phyloP scores from a whole-genome alignment of 2,329 filamentous ascomycete genomes.

The Neopestalotiopsis sp. region DNA sequence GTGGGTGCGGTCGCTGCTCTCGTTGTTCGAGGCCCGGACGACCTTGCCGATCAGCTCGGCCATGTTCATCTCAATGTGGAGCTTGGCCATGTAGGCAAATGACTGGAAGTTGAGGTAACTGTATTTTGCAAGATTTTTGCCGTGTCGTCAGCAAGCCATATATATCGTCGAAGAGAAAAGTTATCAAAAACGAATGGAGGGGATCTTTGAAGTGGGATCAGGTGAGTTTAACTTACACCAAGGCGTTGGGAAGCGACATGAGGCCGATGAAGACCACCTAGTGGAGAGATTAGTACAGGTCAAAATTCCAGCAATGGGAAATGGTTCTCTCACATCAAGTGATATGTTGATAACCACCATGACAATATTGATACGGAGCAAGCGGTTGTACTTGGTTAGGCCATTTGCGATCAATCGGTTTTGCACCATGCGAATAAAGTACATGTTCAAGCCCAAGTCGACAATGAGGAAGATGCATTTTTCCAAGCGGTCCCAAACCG shows the following conservation, averaged over 20 bases:
- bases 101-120: slow-evolving; percentile 48
- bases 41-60: slow-evolving; percentile 45
- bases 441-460: slow-evolving; percentile 46
- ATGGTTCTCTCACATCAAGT: slow-evolving; percentile 37
- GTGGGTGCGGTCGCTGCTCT: background rate
- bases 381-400: slow-evolving; percentile 46
- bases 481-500: slow-evolving; percentile 50
- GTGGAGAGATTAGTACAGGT: background rate
- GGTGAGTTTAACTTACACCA: slow-evolving; percentile 29
- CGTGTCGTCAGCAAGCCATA: background rate
- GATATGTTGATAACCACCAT: slow-evolving; percentile 44
- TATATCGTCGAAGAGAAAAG: too few relatives aligned
- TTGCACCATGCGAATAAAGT: slow-evolving; percentile 45
- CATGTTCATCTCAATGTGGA: slow-evolving; percentile 52
- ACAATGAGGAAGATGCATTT: slow-evolving; percentile 47
- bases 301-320: background rate
- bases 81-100: slow-evolving; percentile 47
- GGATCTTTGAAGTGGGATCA: background rate
- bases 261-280: slow-evolving; percentile 36
- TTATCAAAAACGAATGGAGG: background rate
- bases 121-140: background rate
- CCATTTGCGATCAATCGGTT: slow-evolving; percentile 45
- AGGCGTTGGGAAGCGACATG: slow-evolving; percentile 44
- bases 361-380: slow-evolving; percentile 44
- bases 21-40: slow-evolving; percentile 22